These are phyloP conservation scores for Uronychia binucleata DNA, from an alignment of 73 alveolate species.

Conservation along the genomic window DNA sequence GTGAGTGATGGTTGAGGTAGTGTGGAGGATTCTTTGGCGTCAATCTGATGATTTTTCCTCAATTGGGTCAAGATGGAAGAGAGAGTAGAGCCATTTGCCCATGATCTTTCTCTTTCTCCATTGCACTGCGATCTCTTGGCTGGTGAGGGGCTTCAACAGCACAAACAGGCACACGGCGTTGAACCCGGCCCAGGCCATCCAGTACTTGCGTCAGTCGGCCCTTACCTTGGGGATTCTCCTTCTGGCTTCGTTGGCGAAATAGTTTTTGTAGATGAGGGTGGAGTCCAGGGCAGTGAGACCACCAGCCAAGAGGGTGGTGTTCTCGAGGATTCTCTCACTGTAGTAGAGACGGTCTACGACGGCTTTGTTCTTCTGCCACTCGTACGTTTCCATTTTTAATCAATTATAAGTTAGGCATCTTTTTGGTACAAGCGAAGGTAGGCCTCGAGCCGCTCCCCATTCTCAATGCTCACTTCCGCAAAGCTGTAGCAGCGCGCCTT, in stretches of 20 bases:
- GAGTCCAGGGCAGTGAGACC: conserved; percentile 26
- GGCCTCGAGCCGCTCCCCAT: background rate
- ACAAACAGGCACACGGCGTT: conserved; percentile 53
- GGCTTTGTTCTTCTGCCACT: conserved; percentile 69
- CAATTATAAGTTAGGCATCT: background rate
- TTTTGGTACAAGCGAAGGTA: background rate
- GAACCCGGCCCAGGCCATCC: conserved; percentile 52
- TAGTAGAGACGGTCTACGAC: conserved; percentile 63
- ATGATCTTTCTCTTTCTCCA: conserved; percentile 67
- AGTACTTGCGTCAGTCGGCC: background rate
- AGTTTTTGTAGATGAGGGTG: conserved; percentile 38
- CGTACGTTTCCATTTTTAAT: conserved; percentile 55
- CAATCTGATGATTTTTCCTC: conserved; percentile 4
- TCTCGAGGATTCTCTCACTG: conserved; percentile 47
- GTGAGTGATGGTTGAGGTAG: background rate
- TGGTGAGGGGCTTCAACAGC: conserved; percentile 55
- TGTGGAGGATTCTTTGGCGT: background rate
- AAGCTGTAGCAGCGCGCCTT: background rate
- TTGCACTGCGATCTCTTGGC: conserved; percentile 53
- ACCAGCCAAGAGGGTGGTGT: conserved; percentile 41
- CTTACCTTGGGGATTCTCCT: conserved; percentile 46
- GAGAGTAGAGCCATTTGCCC: conserved; percentile 72
- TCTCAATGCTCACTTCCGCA: background rate
- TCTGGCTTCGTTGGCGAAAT: conserved; percentile 42
- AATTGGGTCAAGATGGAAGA: conserved; percentile 53